These are phyloP conservation scores for Kwoniella shivajii DNA, from an alignment of 1,284 basidiomycete genomes.

Conservation along the genomic window DNA sequence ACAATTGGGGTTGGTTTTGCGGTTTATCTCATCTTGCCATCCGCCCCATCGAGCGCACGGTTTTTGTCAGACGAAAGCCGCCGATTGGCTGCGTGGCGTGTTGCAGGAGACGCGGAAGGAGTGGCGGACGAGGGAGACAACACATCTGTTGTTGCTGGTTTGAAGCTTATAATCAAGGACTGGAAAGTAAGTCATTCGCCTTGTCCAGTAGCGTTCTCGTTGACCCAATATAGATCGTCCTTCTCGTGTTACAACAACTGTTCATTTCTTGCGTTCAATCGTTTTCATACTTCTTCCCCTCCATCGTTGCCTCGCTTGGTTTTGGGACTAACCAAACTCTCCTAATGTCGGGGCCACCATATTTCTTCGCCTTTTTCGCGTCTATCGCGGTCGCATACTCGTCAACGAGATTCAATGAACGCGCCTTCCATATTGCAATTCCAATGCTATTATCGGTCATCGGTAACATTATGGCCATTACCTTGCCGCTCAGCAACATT, in stretches of 20 bases:
- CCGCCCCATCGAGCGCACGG: neutral
- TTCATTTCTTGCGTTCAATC: neutral
- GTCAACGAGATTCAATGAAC: conserved; percentile 31
- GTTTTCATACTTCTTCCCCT: conserved; percentile 23
- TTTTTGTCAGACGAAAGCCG: conserved; percentile 19
- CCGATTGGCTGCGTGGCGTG: neutral
- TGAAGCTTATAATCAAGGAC: neutral
- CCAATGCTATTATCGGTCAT: neutral
- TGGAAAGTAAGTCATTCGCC: neutral
- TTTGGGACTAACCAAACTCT: conserved; percentile 26
- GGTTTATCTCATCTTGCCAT: conserved; percentile 16
- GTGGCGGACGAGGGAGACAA: neutral
- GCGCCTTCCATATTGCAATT: conserved; percentile 35
- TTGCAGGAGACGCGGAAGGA: neutral
- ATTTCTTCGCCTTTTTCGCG: conserved; percentile 29
- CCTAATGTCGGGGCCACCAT: conserved; percentile 41
- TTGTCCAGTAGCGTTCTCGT: neutral
- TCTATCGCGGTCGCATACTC: conserved; percentile 25
- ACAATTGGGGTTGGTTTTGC: conserved; percentile 22
- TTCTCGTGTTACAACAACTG: neutral
- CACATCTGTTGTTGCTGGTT: neutral
- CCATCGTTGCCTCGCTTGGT: conserved; percentile 33
- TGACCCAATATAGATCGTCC: neutral
- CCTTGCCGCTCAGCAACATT: conserved; percentile 22
- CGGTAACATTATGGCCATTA: conserved; percentile 62